Evolutionary conservation across 2,329 filamentous ascomycete genomes (phyloP).

Genomic region (Exophiala xenobiotica): DNA sequence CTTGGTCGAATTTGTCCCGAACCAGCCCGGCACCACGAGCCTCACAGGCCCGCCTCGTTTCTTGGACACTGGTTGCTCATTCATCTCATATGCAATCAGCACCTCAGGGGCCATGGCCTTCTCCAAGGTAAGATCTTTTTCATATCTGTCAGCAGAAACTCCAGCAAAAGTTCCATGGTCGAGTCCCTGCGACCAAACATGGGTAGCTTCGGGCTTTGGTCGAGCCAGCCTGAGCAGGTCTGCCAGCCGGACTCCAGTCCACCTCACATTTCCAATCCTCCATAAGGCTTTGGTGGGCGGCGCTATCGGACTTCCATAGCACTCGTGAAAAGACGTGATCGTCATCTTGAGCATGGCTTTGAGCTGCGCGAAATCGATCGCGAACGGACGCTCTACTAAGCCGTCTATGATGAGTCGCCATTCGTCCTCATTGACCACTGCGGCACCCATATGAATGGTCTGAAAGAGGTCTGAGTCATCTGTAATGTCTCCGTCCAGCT

Average conservation of each 20-base stretch:
- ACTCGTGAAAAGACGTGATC: conserved; percentile 39
- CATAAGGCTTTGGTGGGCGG: conserved; percentile 33
- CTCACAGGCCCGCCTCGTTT: conserved; percentile 28
- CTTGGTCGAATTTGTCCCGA: conserved; percentile 28
- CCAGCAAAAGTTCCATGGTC: conserved; percentile 24
- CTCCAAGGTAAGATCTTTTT: conserved; percentile 25
- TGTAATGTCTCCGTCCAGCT: conserved; percentile 32
- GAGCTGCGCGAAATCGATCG: conserved; percentile 33
- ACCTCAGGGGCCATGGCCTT: conserved; percentile 24
- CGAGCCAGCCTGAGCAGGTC: conserved; percentile 30
- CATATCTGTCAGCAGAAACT: conserved; percentile 22
- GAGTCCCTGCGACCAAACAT: conserved; percentile 27
- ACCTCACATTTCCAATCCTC: conserved; percentile 38
- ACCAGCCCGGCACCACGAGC: conserved; percentile 27
- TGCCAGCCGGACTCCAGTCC: conserved; percentile 36
- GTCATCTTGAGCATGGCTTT: conserved; percentile 30
- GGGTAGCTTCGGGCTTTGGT: conserved; percentile 15
- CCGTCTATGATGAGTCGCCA: conserved; percentile 37
- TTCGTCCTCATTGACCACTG: conserved; percentile 32
- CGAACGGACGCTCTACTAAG: conserved; percentile 33
- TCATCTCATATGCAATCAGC: conserved; percentile 28
- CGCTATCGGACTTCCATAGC: conserved; percentile 38
- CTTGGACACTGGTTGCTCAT: conserved; percentile 21
- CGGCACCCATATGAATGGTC: conserved; percentile 39
- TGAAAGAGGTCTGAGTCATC: conserved; percentile 36